These are phyloP conservation scores for Calonectria crousiana DNA, from an alignment of 2,329 filamentous ascomycete species.

Conservation along the genomic window DNA sequence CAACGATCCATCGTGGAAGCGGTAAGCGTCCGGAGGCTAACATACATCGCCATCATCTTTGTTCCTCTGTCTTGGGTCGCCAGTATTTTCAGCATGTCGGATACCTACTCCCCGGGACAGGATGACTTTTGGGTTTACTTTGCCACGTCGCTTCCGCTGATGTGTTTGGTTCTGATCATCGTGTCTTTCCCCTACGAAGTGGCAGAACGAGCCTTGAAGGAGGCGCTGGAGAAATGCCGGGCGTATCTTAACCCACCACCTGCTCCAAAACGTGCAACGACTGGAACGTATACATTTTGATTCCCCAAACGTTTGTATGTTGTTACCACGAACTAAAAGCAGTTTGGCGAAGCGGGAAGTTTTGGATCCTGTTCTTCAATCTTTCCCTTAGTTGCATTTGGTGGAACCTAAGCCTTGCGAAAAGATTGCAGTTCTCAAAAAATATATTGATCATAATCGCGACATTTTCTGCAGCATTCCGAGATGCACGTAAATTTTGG, in stretches of 20 bases:
- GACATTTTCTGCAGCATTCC: no score
- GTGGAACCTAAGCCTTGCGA: no score
- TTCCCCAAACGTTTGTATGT: background rate
- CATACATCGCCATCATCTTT: conserved; percentile 14
- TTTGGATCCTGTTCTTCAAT: no score
- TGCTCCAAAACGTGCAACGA: background rate
- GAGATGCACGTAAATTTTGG: no score
- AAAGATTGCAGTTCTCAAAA: no score
- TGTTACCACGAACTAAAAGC: no score
- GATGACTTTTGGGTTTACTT: conserved; percentile 15
- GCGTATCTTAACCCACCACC: no score
- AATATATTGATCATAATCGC: no score
- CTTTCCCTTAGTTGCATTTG: no score
- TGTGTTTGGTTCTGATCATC: conserved; percentile 9
- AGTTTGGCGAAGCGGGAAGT: background rate
- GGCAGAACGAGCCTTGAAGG: background rate
- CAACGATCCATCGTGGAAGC: conserved; percentile 26
- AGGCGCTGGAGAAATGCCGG: background rate
- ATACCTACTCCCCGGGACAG: background rate
- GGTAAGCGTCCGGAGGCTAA: conserved; percentile 19
- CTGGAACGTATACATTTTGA: background rate
- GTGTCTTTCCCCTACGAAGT: conserved; percentile 1
- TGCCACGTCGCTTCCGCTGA: conserved; percentile 1
- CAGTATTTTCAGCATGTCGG: conserved; percentile 17
- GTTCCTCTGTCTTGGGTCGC: conserved; percentile 15